These are phyloP conservation scores for Suillus decipiens DNA, from an alignment of 768 basidiomycete species.

Conservation along the genomic window DNA sequence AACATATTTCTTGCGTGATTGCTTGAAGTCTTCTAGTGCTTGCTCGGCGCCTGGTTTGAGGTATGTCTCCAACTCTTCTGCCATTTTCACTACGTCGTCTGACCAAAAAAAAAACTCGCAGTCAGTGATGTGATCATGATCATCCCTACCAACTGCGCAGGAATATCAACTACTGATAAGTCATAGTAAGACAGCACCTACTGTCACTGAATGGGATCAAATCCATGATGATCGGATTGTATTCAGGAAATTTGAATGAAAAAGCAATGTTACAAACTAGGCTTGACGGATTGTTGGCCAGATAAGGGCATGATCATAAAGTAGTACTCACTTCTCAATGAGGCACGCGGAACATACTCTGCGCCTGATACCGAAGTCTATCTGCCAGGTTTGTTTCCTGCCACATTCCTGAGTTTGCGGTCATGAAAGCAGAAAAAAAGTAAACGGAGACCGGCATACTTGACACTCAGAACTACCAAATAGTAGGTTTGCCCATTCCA, in stretches of 20 bases:
- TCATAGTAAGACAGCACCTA: conserved; percentile 14
- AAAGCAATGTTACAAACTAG: conserved; percentile 8
- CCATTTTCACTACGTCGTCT: conserved; percentile 30
- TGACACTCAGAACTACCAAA: conserved; percentile 23
- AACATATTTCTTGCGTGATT: conserved; percentile 19
- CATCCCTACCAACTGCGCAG: conserved; percentile 30
- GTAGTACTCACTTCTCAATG: conserved; percentile 16
- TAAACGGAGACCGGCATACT: conserved; percentile 11
- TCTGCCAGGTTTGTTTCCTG: conserved; percentile 13
- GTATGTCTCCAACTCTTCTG: conserved; percentile 15
- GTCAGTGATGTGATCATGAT: conserved; percentile 20
- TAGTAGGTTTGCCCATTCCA: conserved; percentile 28
- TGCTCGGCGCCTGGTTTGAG: conserved; percentile 27
- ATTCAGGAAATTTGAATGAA: conserved; percentile 23
- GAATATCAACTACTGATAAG: neutral
- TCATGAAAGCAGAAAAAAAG: neutral
- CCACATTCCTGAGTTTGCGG: conserved; percentile 15
- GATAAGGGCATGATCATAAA: neutral
- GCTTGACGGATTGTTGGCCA: conserved; percentile 25
- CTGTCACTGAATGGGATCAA: conserved; percentile 36
- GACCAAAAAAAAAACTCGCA: conserved; percentile 38
- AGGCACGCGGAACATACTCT: conserved; percentile 18
- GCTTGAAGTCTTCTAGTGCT: conserved; percentile 27
- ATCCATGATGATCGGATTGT: conserved; percentile 27
- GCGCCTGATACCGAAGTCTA: conserved; percentile 21